Conservation (phyloP, 495 filamentous ascomycete genomes). For the Pseudevernia furfuracea region DNA sequence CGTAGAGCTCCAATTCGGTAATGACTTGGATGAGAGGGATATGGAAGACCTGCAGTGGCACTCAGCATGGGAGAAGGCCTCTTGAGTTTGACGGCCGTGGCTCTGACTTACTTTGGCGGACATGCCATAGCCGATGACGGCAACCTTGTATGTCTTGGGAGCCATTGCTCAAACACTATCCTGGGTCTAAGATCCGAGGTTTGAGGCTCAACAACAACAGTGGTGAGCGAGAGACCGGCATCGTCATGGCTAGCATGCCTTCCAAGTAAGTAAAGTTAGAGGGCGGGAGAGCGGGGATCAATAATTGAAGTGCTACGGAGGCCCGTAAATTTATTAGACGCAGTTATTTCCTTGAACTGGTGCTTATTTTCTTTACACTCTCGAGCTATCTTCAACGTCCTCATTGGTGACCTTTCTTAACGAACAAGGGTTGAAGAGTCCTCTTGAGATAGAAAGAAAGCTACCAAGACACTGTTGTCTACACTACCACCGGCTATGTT, state of each 20-base stretch:
- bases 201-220: not conserved
- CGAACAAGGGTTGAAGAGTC: too few relatives aligned
- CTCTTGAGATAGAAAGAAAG: not conserved
- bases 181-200: not conserved
- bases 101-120: slow-evolving; percentile 54
- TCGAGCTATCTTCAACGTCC: not conserved
- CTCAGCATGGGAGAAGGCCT: not conserved
- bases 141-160: slow-evolving; percentile 49
- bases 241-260: not conserved
- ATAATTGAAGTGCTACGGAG: not conserved
- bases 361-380: not conserved
- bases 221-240: not conserved
- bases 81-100: not conserved
- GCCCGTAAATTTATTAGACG: not conserved
- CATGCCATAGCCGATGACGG: slow-evolving; percentile 61
- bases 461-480: not conserved
- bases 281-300: not conserved
- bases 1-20: slow-evolving; percentile 59
- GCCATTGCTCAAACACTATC: slow-evolving; percentile 32
- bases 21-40: slow-evolving; percentile 72
- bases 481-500: not conserved
- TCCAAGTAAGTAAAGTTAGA: not conserved
- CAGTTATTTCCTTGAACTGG: not conserved
- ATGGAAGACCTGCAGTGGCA: slow-evolving; percentile 54
- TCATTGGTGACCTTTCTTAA: too few relatives aligned